Base-by-base conservation (phyloP, 192 early-diverging fungal species). In the Coemansia sp. region DNA sequence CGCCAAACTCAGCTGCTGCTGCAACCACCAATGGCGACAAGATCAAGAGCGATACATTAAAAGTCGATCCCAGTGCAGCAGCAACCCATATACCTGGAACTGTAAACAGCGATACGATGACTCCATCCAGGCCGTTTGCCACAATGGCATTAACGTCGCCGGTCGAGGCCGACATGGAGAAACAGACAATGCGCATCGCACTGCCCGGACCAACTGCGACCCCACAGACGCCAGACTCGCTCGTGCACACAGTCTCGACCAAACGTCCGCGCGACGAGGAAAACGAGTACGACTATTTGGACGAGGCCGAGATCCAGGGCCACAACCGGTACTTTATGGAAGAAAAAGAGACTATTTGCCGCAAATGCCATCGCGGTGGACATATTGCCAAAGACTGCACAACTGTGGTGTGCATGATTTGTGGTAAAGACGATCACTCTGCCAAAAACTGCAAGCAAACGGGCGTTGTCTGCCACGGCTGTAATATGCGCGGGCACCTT, bases 321-420 rank as follows among this genome's bases (percentile, higher is more conserved):
- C 73, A 45, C 23, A 80, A 72, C 52, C 68, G 78, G 41, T 80
- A 80, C 66, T 80, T 75, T 59, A 75, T 80, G 72, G 78, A 80
- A 49, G 78, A 80, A 41, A 73, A 80, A 19, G 69, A 74, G 27
- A 65, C 62, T 7, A 65, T 72, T 10, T 80, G 78, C 58, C 65
- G 65, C 48, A 62, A 60, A 14, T 80, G 78, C 59, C 52, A 75
- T 7, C 51, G 59, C n/a, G 24, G 64, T 1, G 78, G 78, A 10
- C 78, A 80, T 41, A 68, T 75, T 0, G 68, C 69, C 73, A 75
- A 75, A 45, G 69, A 75, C 56, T 80, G 78, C 69, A 68, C 69
- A 0, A 65, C 62, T 1, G n/a, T 62, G 12, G 60, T 56, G 2
- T 81, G 78, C 66, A 72, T 51, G 60, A 50, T 65, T 0, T 81